Evolutionary conservation across 2,329 filamentous ascomycete species (phyloP).

Genomic region (Pezicula neosporulosa): DNA sequence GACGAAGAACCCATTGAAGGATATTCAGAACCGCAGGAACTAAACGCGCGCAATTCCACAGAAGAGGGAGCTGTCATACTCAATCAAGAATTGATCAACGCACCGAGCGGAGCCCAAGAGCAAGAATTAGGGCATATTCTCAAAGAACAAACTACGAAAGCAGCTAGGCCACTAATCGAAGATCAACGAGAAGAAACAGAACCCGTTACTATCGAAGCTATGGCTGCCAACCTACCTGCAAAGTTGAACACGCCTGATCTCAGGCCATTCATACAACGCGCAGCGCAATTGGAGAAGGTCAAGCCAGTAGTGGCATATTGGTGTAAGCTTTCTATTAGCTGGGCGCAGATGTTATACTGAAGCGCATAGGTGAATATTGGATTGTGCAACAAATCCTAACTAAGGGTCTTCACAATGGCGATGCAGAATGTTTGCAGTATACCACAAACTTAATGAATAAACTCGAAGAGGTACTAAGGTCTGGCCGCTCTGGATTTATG

Average conservation of each 20-base stretch:
- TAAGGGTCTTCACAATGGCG: slow-evolving; percentile 72
- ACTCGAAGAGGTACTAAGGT: slow-evolving; percentile 67
- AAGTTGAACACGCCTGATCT: slow-evolving; percentile 79
- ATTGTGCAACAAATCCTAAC: slow-evolving; percentile 88
- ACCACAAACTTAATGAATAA: slow-evolving; percentile 87
- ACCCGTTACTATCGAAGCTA: slow-evolving; percentile 33
- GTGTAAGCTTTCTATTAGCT: slow-evolving; percentile 59
- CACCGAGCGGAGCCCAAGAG: no score
- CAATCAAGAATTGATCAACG: no score
- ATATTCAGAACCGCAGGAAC: no score
- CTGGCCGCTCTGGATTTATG: not conserved
- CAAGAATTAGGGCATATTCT: no score
- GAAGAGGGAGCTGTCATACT: no score
- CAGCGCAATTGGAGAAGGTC: slow-evolving; percentile 75
- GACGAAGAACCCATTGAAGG: no score
- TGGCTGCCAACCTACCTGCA: slow-evolving; percentile 70
- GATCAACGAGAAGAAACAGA: no score
- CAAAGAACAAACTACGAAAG: no score
- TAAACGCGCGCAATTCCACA: no score
- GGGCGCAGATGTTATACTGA: slow-evolving; percentile 10
- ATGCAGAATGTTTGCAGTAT: slow-evolving; percentile 76
- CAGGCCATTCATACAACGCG: slow-evolving; percentile 78
- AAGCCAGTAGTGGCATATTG: slow-evolving; percentile 93
- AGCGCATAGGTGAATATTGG: slow-evolving; percentile 73
- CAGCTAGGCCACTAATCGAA: no score